Conservation (phyloP, 805 yeast genomes). For the Wickerhamiella bombiphila region DNA sequence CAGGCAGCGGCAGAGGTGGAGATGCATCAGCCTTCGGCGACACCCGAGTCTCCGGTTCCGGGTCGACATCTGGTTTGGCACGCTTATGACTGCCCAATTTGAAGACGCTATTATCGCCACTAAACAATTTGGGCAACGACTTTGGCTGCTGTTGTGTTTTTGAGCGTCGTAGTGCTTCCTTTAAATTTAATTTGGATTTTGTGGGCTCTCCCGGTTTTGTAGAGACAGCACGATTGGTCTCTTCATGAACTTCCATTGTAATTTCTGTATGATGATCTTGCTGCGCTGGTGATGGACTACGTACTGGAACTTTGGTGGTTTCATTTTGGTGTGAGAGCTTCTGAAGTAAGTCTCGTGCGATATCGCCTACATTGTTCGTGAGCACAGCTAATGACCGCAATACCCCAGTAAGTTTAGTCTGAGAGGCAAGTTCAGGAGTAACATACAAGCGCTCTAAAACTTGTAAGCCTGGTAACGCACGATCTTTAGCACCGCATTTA, state of each 20-base stretch:
- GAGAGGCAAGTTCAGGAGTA: not conserved
- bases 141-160: not conserved
- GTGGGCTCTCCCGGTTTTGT: not conserved
- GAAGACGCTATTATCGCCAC: conserved; percentile 7
- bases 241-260: not conserved
- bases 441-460: conserved; percentile 2
- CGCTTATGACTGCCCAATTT: conserved; percentile 10
- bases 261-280: too few species aligned
- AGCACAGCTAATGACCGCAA: not conserved
- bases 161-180: not conserved
- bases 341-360: too few species aligned
- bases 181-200: not conserved
- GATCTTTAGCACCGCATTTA: conserved; percentile 2
- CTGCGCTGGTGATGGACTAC: too few species aligned
- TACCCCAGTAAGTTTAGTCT: conserved; percentile 6
- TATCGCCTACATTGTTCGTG: too few species aligned
- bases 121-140: conserved; percentile 7
- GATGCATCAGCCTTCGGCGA: too few species aligned
- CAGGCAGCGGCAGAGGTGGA: not conserved
- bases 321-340: too few species aligned
- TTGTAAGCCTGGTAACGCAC: conserved; percentile 2
- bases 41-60: too few species aligned
- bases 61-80: conserved; percentile 1
- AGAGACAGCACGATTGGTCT: not conserved
- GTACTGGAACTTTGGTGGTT: too few species aligned